Base-by-base conservation (phyloP, 805 yeast genomes). In the Starmerella apis region DNA sequence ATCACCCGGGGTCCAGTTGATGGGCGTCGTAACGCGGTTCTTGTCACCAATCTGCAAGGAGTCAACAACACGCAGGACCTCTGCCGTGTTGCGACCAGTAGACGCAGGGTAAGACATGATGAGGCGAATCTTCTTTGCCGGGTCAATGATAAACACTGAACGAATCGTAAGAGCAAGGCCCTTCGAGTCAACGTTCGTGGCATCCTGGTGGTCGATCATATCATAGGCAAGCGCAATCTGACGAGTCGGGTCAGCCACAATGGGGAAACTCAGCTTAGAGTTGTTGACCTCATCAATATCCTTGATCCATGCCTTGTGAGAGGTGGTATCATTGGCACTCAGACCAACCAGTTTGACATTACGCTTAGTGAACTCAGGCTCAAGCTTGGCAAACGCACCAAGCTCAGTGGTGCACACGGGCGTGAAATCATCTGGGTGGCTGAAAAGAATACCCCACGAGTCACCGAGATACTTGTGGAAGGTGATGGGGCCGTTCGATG, bases 361-460 rank as follows among this genome's bases (percentile, higher is more conserved):
- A 73, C 96, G 82, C 71, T 83, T 75, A 66, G 83, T 78, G 65
- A 87, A 87, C 70, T 87, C 95, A 49, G 92, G 86, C 72, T 86
- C 86, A 69, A 88, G 80, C 65, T 81, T 77, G 59, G 96, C 92
- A 64, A 87, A 88, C 11, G 95, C 96, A 60, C 96, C 95, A 65
- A 87, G 76, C 75, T 87, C 96, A 51, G 96, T 87, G 63, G 96
- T 88, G 72, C 96, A 87, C 52, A 87, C 96, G 43, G 96, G 96
- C 19, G 96, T 87, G 77, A 85, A 88, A 68, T 88, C 96, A 57
- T 86, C 96, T 57, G 96, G 96, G 69, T 87, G 96, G 13, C 95
- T 86, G 72, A 87, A 87, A 59, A 87, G 73, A 46, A 87, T 81
- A 49, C 81, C 81, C 96, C 96, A 87, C 28, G 80, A 75, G 70